Conservation (phyloP, 169 alveolate genomes). For the Plasmodium malariae region DNA sequence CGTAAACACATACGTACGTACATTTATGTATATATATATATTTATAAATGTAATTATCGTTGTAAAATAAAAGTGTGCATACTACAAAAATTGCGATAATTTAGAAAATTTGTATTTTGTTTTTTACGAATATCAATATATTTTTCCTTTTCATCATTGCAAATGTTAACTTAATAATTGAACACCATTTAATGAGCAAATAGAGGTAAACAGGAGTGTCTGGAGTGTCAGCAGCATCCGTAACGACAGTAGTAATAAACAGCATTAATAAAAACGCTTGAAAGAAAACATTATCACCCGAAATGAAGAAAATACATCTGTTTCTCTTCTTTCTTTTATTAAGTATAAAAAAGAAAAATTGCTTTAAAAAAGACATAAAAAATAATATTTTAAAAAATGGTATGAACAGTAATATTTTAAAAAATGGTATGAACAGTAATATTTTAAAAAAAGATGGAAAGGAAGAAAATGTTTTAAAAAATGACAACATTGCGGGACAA, state of each 20-base stretch:
- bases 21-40: background rate
- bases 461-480: background rate
- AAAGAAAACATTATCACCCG: slow-evolving; percentile 7
- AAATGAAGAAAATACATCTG: slow-evolving; percentile 47
- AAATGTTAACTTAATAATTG: too few relatives aligned
- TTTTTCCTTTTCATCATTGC: background rate
- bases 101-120: too few relatives aligned
- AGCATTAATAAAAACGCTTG: too few relatives aligned
- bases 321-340: slow-evolving; percentile 14
- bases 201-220: too few relatives aligned
- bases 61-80: too few relatives aligned
- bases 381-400: background rate
- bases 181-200: too few relatives aligned
- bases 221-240: too few relatives aligned
- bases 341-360: background rate
- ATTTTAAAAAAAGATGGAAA: background rate
- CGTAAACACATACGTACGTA: too few relatives aligned
- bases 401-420: background rate
- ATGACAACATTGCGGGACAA: background rate
- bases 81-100: too few relatives aligned
- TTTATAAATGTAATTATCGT: background rate
- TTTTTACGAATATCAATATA: too few relatives aligned
- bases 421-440: background rate
- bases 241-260: too few relatives aligned
- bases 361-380: slow-evolving; percentile 1